A percentile compares a stretch with the other conserved stretches of the same genome.
phyloP scores from a whole-genome alignment of 225 moss, liverwort and hornwort species.

The Physcomitrellopsis africana region DNA sequence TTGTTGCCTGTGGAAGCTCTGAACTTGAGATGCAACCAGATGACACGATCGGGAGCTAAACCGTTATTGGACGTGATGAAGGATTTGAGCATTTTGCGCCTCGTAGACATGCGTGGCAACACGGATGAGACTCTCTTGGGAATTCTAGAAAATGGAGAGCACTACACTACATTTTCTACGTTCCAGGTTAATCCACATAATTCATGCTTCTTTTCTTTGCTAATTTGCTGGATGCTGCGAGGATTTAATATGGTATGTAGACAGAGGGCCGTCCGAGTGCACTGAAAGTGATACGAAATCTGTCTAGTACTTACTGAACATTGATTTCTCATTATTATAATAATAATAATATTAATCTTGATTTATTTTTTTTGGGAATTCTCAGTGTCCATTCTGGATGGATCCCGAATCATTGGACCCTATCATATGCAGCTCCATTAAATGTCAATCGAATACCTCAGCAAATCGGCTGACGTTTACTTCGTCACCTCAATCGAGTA shows the following conservation, averaged over 20 bases:
- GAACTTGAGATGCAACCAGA: constrained; percentile 72
- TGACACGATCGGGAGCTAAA: constrained; percentile 66
- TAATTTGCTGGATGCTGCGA: not conserved
- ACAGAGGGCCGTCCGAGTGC: not conserved
- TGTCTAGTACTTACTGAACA: not conserved
- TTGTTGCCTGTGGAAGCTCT: constrained; percentile 47
- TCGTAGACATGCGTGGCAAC: constrained; percentile 75
- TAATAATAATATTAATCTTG: no score
- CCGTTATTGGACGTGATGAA: constrained; percentile 61
- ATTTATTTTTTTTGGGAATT: not conserved
- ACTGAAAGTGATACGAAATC: not conserved
- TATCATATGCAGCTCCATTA: not conserved
- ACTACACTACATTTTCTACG: constrained; percentile 52
- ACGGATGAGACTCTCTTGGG: constrained; percentile 52
- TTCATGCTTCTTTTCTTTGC: not conserved
- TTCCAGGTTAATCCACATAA: constrained; percentile 28
- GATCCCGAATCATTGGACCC: constrained; percentile 35
- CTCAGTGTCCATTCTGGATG: constrained; percentile 56
- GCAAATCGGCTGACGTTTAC: not conserved
- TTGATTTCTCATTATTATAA: no score
- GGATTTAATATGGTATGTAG: no score
- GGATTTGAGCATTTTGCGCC: constrained; percentile 41
- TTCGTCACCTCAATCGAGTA: not conserved
- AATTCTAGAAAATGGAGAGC: constrained; percentile 68
- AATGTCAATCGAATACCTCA: constrained; percentile 7